Evolutionary conservation across 768 basidiomycete genomes (phyloP).

Genomic region (Rhodotorula kratochvilovae): DNA sequence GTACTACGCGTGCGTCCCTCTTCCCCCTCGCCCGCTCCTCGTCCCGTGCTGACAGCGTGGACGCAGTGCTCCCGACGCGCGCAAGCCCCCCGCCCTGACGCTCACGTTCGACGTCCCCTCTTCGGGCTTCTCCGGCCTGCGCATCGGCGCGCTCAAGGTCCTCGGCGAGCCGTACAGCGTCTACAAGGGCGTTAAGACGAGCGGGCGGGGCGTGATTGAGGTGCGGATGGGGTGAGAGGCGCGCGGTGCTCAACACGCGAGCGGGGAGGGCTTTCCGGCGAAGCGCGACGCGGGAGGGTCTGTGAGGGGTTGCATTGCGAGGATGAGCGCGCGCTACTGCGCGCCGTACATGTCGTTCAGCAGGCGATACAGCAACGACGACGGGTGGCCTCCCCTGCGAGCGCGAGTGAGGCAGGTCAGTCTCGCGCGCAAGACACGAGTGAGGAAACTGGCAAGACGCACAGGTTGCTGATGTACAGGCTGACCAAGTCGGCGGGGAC

Average conservation of each 20-base stretch:
- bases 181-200: conserved; percentile 37
- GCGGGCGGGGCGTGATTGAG: conserved; percentile 21
- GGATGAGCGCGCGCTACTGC: background rate
- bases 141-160: conserved; percentile 20
- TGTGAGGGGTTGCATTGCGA: background rate
- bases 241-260: background rate
- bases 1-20: conserved; percentile 17
- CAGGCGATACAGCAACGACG: conserved; percentile 77
- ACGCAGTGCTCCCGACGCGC: conserved; percentile 1
- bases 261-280: too few relatives aligned
- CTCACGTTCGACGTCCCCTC: conserved; percentile 24
- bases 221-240: conserved; percentile 7
- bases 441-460: conserved; percentile 47
- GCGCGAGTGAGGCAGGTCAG: background rate
- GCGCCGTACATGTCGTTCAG: conserved; percentile 37
- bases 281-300: background rate
- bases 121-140: conserved; percentile 26
- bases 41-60: too few relatives aligned
- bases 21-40: background rate
- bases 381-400: conserved; percentile 86
- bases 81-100: conserved; percentile 23
- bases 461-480: conserved; percentile 96
- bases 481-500: conserved; percentile 86
- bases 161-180: conserved; percentile 24
- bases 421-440: background rate